A percentile compares a stretch with the other conserved stretches of the same genome.
Evolutionary conservation across 2,329 filamentous ascomycete genomes (phyloP).

Genomic region (Davidsoniella eucalypti): DNA sequence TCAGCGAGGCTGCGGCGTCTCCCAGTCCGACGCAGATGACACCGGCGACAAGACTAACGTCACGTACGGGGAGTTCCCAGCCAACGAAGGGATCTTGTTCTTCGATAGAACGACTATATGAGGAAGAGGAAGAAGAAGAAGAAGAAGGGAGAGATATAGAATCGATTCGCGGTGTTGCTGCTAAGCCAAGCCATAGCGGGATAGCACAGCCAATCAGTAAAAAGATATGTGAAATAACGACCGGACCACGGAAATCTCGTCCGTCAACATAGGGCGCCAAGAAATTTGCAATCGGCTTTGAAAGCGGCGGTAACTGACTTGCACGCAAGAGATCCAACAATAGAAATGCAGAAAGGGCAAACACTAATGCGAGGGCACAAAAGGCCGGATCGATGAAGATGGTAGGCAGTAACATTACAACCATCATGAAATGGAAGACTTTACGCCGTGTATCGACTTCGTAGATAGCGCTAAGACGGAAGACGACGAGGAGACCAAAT

Average conservation of each 20-base stretch:
- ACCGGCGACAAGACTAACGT: slow-evolving; percentile 80
- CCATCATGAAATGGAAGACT: slow-evolving; percentile 98
- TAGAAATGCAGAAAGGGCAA: slow-evolving; percentile 72
- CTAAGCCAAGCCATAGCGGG: slow-evolving; percentile 77
- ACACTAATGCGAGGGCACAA: slow-evolving; percentile 58
- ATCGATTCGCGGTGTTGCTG: slow-evolving; percentile 42
- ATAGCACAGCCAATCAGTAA: slow-evolving; percentile 88
- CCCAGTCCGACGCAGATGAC: slow-evolving; percentile 91
- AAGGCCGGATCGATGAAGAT: slow-evolving; percentile 78
- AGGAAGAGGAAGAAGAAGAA: slow-evolving; percentile 4
- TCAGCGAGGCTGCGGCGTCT: slow-evolving; percentile 79
- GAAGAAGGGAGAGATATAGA: slow-evolving; percentile 30
- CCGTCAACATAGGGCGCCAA: slow-evolving; percentile 90
- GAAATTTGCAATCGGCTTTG: slow-evolving; percentile 70
- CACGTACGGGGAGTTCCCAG: slow-evolving; percentile 60
- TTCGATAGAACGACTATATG: too few relatives aligned
- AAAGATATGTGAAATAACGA: slow-evolving; percentile 93
- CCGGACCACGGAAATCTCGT: slow-evolving; percentile 77
- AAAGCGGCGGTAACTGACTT: slow-evolving; percentile 78
- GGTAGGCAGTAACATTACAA: slow-evolving; percentile 80
- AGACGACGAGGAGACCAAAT: slow-evolving; percentile 56
- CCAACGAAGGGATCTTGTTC: slow-evolving; percentile 23
- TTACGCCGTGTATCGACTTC: slow-evolving; percentile 94
- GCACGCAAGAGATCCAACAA: slow-evolving; percentile 79
- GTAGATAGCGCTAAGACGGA: slow-evolving; percentile 56